Percentiles rank a stretch among this genome's conserved stretches.
Conservation (phyloP, 2,329 filamentous ascomycete genomes). For the Fusarium sp. region DNA sequence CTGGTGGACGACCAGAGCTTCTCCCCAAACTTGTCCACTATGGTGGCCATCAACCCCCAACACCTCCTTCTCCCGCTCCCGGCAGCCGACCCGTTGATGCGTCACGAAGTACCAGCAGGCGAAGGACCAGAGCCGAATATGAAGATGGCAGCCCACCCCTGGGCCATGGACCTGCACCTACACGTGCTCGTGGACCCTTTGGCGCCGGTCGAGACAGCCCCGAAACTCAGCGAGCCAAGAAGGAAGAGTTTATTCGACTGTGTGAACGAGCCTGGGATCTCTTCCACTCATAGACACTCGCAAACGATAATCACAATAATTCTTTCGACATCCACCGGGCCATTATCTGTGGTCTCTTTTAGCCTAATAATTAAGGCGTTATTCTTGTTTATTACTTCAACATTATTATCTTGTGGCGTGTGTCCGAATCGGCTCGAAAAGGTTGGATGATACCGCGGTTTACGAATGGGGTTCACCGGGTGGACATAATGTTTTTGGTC, state of each 20-base stretch:
- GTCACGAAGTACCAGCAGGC: slow-evolving; percentile 71
- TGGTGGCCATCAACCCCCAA: slow-evolving; percentile 91
- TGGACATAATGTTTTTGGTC: slow-evolving; percentile 46
- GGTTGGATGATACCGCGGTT: slow-evolving; percentile 34
- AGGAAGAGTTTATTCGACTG: slow-evolving; percentile 88
- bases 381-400: slow-evolving; percentile 44
- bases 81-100: slow-evolving; percentile 60
- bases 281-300: slow-evolving; percentile 80
- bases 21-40: slow-evolving; percentile 96
- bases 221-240: slow-evolving; percentile 85
- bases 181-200: slow-evolving; percentile 73
- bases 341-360: slow-evolving; percentile 15
- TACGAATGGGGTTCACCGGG: slow-evolving; percentile 30
- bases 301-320: slow-evolving; percentile 31
- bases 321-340: slow-evolving; percentile 34
- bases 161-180: slow-evolving; percentile 75
- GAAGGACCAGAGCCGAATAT: slow-evolving; percentile 88
- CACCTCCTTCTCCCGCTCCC: slow-evolving; percentile 82
- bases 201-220: slow-evolving; percentile 85
- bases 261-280: slow-evolving; percentile 95
- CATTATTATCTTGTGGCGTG: slow-evolving; percentile 39
- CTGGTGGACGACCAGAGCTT: slow-evolving; percentile 91
- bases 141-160: slow-evolving; percentile 92
- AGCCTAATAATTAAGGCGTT: slow-evolving; percentile 25
- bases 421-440: slow-evolving; percentile 39